phyloP scores from a whole-genome alignment of 495 filamentous ascomycete species.

The Pyrenula aspistea region DNA sequence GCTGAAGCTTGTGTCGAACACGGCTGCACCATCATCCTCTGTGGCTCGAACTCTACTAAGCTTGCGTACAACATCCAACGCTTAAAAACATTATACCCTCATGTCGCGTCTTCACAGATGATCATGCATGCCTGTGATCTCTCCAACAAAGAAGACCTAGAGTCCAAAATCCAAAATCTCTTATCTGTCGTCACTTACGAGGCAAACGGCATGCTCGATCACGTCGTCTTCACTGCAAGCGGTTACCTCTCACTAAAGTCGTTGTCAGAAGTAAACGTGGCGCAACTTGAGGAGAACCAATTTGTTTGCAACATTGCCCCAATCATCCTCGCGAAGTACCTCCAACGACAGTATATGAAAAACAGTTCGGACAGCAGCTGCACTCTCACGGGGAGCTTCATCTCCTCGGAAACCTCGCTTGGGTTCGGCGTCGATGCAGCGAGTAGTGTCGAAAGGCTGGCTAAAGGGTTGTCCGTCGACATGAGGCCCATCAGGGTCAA shows the following conservation, averaged over 20 bases:
- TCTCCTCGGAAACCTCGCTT: conserved; percentile 27
- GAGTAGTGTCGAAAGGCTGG: conserved; percentile 28
- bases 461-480: conserved; percentile 41
- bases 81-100: conserved; percentile 23
- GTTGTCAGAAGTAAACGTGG: conserved; percentile 25
- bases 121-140: conserved; percentile 40
- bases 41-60: conserved; percentile 33
- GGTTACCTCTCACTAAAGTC: conserved; percentile 23
- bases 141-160: conserved; percentile 20
- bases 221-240: conserved; percentile 51
- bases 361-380: conserved; percentile 27
- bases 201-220: conserved; percentile 32
- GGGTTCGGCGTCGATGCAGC: conserved; percentile 23
- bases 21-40: conserved; percentile 38
- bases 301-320: conserved; percentile 42
- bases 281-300: conserved; percentile 20
- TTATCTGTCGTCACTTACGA: conserved; percentile 20
- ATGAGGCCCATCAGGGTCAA: conserved; percentile 50
- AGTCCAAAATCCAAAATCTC: conserved; percentile 32
- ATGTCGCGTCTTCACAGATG: conserved; percentile 17
- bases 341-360: conserved; percentile 27
- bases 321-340: conserved; percentile 39
- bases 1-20: conserved; percentile 37
- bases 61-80: conserved; percentile 23
- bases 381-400: conserved; percentile 39